These are phyloP conservation scores for Backusella luteola DNA, from an alignment of 192 early-diverging fungal genomes.

Conservation along the genomic window DNA sequence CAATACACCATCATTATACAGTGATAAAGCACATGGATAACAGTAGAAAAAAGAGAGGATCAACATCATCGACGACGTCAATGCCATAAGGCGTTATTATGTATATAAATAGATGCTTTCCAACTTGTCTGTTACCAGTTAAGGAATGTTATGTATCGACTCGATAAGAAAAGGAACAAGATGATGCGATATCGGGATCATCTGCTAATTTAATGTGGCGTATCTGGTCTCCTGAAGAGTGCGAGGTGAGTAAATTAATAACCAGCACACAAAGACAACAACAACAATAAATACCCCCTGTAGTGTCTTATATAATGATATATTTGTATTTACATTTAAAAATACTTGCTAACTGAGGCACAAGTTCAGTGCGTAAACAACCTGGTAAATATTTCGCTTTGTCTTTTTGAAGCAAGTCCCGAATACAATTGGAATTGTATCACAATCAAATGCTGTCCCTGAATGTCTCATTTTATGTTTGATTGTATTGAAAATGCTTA, in stretches of 20 bases:
- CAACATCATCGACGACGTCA: no score
- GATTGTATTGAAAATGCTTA: no score
- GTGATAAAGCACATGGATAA: no score
- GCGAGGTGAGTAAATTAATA: neutral
- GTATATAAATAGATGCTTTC: neutral
- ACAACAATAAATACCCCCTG: neutral
- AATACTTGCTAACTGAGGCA: neutral
- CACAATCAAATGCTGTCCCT: neutral
- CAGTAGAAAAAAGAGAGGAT: no score
- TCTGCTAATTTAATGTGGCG: neutral
- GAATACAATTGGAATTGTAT: neutral
- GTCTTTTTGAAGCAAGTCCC: neutral
- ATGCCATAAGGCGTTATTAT: no score
- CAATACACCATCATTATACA: no score
- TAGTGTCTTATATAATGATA: neutral
- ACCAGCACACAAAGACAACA: neutral
- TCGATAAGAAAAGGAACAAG: no score
- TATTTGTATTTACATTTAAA: neutral
- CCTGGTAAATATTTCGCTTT: neutral
- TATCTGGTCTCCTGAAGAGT: neutral
- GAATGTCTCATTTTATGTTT: neutral
- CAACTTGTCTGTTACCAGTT: no score
- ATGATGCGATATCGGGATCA: no score
- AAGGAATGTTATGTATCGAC: no score
- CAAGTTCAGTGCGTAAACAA: neutral